Conservation (phyloP, 768 basidiomycete genomes). For the Trametes punicea region DNA sequence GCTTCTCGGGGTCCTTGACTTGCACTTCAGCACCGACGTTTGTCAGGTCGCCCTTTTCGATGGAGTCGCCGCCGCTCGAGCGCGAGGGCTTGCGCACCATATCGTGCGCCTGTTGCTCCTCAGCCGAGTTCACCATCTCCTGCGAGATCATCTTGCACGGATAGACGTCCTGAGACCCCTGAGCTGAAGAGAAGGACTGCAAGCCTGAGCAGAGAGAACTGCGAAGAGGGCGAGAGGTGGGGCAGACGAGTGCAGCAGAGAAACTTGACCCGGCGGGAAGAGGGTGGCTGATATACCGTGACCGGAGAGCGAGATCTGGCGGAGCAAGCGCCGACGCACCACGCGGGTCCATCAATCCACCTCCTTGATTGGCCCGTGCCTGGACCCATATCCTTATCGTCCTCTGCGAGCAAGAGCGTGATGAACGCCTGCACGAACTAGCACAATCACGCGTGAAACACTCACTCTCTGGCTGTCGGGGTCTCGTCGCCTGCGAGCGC, state of each 20-base stretch:
- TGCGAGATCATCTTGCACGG: background rate
- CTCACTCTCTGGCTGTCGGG: background rate
- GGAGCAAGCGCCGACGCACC: constrained; percentile 5
- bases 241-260: constrained; percentile 21
- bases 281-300: constrained; percentile 10
- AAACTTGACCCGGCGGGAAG: background rate
- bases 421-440: background rate
- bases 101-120: background rate
- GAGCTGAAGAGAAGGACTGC: background rate
- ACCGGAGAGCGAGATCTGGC: background rate
- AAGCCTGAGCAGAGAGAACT: background rate
- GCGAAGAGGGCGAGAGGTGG: background rate
- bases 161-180: background rate
- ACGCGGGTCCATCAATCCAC: constrained; percentile 16
- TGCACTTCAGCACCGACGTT: constrained; percentile 21
- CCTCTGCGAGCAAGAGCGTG: background rate
- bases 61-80: constrained; percentile 20
- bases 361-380: constrained; percentile 6
- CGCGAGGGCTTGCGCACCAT: constrained; percentile 26
- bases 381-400: constrained; percentile 14
- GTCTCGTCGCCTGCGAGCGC: background rate
- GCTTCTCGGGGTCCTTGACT: constrained; percentile 12
- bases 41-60: constrained; percentile 27
- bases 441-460: background rate
- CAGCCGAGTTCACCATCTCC: background rate